These are phyloP conservation scores for Fusarium illudens DNA, from an alignment of 2,329 filamentous ascomycete genomes.

Conservation along the genomic window DNA sequence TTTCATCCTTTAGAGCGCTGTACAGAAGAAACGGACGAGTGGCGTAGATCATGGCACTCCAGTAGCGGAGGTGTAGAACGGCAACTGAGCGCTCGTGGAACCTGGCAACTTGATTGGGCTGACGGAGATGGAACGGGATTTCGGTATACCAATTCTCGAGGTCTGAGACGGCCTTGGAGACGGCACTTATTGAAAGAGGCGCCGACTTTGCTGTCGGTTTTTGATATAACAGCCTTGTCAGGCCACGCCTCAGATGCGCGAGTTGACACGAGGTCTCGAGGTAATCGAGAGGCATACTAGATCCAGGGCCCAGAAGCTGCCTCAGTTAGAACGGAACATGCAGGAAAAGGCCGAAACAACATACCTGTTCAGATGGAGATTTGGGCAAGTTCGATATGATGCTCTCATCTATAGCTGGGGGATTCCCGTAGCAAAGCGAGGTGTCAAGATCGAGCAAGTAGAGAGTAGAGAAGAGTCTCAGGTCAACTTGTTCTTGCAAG, in stretches of 20 bases:
- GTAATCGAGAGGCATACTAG: conserved; percentile 10
- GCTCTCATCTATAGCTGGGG: conserved; percentile 3
- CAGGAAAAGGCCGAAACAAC: background rate
- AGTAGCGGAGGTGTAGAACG: conserved; percentile 15
- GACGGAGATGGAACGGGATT: conserved; percentile 2
- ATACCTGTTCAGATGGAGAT: conserved; percentile 7
- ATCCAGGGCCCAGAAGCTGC: conserved; percentile 1
- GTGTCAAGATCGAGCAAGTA: conserved; percentile 15
- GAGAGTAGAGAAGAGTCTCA: conserved; percentile 8
- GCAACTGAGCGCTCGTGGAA: conserved; percentile 14
- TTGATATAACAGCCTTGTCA: conserved; percentile 8
- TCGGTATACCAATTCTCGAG: background rate
- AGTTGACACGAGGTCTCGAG: conserved; percentile 3
- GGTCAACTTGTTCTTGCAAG: conserved; percentile 11
- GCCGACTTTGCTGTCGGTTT: background rate
- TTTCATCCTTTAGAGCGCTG: background rate
- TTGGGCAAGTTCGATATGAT: background rate
- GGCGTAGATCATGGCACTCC: conserved; percentile 15
- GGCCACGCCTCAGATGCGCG: background rate
- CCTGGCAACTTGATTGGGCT: background rate
- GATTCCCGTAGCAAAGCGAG: conserved; percentile 8
- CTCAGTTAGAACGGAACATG: background rate
- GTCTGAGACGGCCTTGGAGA: background rate
- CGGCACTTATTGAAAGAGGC: background rate
- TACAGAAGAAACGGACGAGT: conserved; percentile 8